Base-by-base conservation (phyloP, 257 asterid genomes). In the Solanum virginianum region DNA sequence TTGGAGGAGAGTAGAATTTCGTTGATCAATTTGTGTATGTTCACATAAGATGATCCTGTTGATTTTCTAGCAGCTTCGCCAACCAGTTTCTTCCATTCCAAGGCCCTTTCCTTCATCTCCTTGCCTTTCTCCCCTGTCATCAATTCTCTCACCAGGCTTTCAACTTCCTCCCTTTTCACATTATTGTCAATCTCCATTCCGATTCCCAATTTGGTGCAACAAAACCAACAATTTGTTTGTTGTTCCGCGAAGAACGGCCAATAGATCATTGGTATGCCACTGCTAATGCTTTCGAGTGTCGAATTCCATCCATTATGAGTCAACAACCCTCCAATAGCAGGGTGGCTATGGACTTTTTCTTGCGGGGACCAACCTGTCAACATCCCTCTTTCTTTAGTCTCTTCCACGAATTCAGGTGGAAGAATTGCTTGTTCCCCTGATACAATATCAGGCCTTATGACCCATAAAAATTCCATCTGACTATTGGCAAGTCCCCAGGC, bases 161-260 rank as follows among this genome's bases (percentile, higher is more conserved):
- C 92, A 43, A 93, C 92, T 26, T 84, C 93, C 13, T 85, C 90
- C 83, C 92, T 89, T 87, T 83, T 90, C 63, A 91, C 94, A 75
- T 91, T 84, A 43, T 51, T 87, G 22, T 89, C 88, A n/a, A 93
- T 89, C 84, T 92, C 94, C 92, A 89, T 87, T 0, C 93, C 92
- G 0, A 92, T 86, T 0, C 92, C 91, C 92, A 88, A 91, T 47
- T 80, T 26, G 0, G 17, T 71, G 65, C 95, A 93, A 69, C 89
- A 86, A n/a, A 51, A 88, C 95, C 92, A 85, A 63, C 93, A 92
- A 7, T 91, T 92, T 0, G 94, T 92, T 49, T 85, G 95, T 47
- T 93, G 95, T 8, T 93, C 97, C 0, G 94, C 91, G 51, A 92
- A 92, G 22, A 91, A 91, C 0, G 96, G 97, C 94, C 95, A 93